These are phyloP conservation scores for Aspergillus ruber DNA, from an alignment of 2,329 filamentous ascomycete species.

Conservation along the genomic window DNA sequence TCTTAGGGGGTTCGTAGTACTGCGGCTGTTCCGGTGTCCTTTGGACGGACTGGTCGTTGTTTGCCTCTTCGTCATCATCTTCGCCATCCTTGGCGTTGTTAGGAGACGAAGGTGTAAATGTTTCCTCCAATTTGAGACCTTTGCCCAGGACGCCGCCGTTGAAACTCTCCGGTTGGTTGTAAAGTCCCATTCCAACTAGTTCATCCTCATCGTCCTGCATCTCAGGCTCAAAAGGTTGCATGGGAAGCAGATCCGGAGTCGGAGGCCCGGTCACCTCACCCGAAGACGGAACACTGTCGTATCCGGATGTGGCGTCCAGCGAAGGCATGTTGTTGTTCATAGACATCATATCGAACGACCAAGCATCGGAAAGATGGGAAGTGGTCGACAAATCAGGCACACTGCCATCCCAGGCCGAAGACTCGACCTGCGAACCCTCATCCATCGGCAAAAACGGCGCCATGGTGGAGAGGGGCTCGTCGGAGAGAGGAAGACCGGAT, in stretches of 20 bases:
- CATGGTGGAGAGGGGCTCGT: constrained; percentile 14
- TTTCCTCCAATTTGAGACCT: constrained; percentile 74
- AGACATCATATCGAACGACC: constrained; percentile 28
- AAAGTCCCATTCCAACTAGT: constrained; percentile 74
- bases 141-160: constrained; percentile 58
- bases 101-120: constrained; percentile 60
- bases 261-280: constrained; percentile 29
- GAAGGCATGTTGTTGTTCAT: constrained; percentile 27
- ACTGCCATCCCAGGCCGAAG: constrained; percentile 19
- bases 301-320: constrained; percentile 23
- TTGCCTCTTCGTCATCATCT: constrained; percentile 29
- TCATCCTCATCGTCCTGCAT: constrained; percentile 60
- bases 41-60: constrained; percentile 1
- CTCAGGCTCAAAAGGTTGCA: constrained; percentile 39
- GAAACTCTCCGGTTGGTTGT: constrained; percentile 61
- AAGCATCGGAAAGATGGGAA: constrained; percentile 22
- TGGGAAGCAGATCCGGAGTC: constrained; percentile 34
- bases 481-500: constrained; percentile 14
- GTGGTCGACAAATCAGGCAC: constrained; percentile 14
- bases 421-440: constrained; percentile 19
- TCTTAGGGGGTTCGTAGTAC: constrained; percentile 9
- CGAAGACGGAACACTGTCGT: constrained; percentile 30
- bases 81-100: constrained; percentile 55
- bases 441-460: constrained; percentile 17
- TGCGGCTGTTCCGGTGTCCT: constrained; percentile 8